Conservation (phyloP, 2,329 filamentous ascomycete species). For the Fusarium tricinctum region DNA sequence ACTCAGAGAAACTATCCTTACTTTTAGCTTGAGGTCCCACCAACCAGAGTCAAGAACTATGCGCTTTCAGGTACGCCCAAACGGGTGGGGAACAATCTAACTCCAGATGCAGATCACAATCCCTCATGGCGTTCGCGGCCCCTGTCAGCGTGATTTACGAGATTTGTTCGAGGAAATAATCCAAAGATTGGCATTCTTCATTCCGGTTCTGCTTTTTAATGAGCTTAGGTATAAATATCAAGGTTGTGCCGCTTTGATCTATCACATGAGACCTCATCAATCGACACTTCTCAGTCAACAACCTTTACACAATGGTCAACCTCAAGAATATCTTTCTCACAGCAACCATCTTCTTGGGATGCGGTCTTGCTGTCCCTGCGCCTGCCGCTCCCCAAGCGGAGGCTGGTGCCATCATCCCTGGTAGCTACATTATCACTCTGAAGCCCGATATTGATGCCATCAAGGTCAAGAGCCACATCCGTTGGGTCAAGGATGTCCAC, state of each 20-base stretch:
- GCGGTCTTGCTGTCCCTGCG: constrained; percentile 13
- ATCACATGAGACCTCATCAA: background rate
- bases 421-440: constrained; percentile 72
- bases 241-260: background rate
- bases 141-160: background rate
- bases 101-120: constrained; percentile 18
- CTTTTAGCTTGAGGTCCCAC: background rate
- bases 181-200: background rate
- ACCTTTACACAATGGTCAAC: constrained; percentile 14
- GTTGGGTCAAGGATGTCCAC: constrained; percentile 63
- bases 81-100: constrained; percentile 1
- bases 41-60: background rate
- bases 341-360: constrained; percentile 19
- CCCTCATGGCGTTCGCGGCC: background rate
- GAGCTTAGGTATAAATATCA: background rate
- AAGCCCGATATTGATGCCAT: constrained; percentile 58
- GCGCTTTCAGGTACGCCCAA: background rate
- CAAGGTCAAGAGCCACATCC: constrained; percentile 61
- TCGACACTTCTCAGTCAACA: background rate
- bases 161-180: background rate
- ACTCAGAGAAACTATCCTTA: background rate
- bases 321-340: constrained; percentile 2
- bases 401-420: constrained; percentile 47
- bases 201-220: background rate
- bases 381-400: background rate